Percentiles rank a stretch among this genome's conserved stretches.
phyloP scores from a whole-genome alignment of 768 basidiomycete species.

The Amanita pallidorosea region DNA sequence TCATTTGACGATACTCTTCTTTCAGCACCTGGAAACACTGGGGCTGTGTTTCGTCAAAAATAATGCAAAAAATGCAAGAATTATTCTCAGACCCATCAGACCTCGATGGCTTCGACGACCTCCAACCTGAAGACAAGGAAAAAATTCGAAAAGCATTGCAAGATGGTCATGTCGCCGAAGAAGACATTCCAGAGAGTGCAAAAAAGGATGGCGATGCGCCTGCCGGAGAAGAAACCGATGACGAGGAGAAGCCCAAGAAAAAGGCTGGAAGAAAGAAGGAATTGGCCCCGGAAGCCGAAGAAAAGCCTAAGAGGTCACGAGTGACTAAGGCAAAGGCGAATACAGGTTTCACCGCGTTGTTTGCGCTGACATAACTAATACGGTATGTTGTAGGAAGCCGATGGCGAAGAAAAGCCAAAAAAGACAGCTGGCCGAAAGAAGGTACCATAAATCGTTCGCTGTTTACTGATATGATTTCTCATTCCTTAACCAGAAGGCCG shows the following conservation, averaged over 20 bases:
- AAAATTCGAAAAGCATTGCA: constrained; percentile 67
- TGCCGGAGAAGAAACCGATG: constrained; percentile 32
- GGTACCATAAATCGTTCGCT: constrained; percentile 6
- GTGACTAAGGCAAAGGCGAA: constrained; percentile 7
- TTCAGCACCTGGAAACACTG: constrained; percentile 79
- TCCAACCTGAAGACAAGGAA: constrained; percentile 57
- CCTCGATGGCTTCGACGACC: constrained; percentile 78
- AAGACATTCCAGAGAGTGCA: constrained; percentile 72
- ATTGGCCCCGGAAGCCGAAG: constrained; percentile 15
- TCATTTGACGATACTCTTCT: background rate
- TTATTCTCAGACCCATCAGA: constrained; percentile 48
- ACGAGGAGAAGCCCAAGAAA: constrained; percentile 41
- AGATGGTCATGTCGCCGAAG: constrained; percentile 68
- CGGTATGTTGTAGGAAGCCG: constrained; percentile 8
- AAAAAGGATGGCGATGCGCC: constrained; percentile 40
- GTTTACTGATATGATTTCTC: constrained; percentile 8
- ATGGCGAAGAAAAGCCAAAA: constrained; percentile 36
- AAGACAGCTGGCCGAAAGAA: constrained; percentile 24
- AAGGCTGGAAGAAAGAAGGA: constrained; percentile 26
- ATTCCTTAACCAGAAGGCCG: constrained; percentile 7
- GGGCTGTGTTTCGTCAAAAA: constrained; percentile 70
- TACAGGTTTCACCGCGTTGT: background rate
- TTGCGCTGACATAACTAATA: background rate
- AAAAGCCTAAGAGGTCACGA: constrained; percentile 20
- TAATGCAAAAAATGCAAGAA: constrained; percentile 63